Evolutionary conservation across 1,284 basidiomycete genomes (phyloP).

Genomic region (Microbotryum saponariae): DNA sequence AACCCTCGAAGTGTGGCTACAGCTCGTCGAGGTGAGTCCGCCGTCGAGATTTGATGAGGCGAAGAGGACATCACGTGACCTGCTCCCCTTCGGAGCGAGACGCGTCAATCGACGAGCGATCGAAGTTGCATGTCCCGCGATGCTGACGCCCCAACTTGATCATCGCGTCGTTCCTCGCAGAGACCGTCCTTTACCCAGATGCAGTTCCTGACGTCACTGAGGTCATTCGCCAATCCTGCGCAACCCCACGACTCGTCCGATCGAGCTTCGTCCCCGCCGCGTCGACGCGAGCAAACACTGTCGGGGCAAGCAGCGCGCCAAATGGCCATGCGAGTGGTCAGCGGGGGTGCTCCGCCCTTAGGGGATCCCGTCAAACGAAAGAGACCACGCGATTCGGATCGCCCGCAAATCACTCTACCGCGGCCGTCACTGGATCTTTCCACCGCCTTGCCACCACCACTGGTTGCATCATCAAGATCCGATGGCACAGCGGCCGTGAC

Average conservation of each 20-base stretch:
- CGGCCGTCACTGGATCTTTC: neutral
- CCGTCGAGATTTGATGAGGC: neutral
- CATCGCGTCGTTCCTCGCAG: slow-evolving; percentile 1
- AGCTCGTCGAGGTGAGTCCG: slow-evolving; percentile 28
- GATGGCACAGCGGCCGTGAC: too few species aligned
- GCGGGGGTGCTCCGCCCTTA: neutral
- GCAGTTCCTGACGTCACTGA: slow-evolving; percentile 28
- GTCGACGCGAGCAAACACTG: slow-evolving; percentile 4
- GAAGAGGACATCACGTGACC: neutral
- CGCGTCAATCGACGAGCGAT: neutral
- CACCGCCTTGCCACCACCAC: too few species aligned
- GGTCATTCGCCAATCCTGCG: slow-evolving; percentile 28
- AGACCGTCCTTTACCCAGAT: slow-evolving; percentile 29
- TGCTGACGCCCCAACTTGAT: neutral
- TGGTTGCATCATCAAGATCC: too few species aligned
- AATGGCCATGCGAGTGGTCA: too few species aligned
- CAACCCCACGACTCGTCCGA: slow-evolving; percentile 16
- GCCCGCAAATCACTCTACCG: neutral
- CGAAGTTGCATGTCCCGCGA: too few species aligned
- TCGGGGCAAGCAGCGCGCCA: too few species aligned
- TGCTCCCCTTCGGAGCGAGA: neutral
- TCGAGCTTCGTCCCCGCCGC: slow-evolving; percentile 7
- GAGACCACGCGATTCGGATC: slow-evolving; percentile 10
- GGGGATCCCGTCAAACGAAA: slow-evolving; percentile 31
- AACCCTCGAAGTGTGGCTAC: slow-evolving; percentile 31